Conservation (phyloP, 495 filamentous ascomycete genomes). For the Hypoxylon subgilvum region DNA sequence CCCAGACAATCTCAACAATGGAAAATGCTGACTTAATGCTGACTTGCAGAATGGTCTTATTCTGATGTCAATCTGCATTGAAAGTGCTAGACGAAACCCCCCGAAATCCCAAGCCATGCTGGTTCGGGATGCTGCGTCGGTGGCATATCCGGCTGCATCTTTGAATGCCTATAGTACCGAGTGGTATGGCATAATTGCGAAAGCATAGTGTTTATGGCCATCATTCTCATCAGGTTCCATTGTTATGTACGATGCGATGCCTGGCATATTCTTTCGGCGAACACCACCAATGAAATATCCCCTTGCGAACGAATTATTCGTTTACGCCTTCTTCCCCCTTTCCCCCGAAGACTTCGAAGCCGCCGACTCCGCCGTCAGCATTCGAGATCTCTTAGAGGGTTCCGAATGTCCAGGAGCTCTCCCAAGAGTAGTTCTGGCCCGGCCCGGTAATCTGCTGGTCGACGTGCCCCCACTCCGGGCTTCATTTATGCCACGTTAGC, state of each 20-base stretch:
- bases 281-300: neutral
- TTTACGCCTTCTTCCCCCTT: neutral
- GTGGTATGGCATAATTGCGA: conserved; percentile 2
- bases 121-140: neutral
- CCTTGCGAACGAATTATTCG: neutral
- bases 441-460: conserved; percentile 65
- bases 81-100: neutral
- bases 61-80: conserved; percentile 36
- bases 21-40: neutral
- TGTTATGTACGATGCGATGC: conserved; percentile 21
- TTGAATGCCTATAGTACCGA: neutral
- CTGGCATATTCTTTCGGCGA: neutral
- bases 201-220: neutral
- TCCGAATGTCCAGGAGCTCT: conserved; percentile 58
- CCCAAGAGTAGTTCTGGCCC: conserved; percentile 53
- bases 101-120: neutral
- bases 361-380: neutral
- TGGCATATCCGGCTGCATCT: neutral
- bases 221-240: conserved; percentile 1
- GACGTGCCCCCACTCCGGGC: conserved; percentile 71
- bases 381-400: conserved; percentile 33
- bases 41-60: conserved; percentile 15
- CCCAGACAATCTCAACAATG: conserved; percentile 1
- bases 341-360: neutral
- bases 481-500: conserved; percentile 36